Base-by-base conservation (phyloP, 495 filamentous ascomycete genomes). In the Penicillium fimorum region DNA sequence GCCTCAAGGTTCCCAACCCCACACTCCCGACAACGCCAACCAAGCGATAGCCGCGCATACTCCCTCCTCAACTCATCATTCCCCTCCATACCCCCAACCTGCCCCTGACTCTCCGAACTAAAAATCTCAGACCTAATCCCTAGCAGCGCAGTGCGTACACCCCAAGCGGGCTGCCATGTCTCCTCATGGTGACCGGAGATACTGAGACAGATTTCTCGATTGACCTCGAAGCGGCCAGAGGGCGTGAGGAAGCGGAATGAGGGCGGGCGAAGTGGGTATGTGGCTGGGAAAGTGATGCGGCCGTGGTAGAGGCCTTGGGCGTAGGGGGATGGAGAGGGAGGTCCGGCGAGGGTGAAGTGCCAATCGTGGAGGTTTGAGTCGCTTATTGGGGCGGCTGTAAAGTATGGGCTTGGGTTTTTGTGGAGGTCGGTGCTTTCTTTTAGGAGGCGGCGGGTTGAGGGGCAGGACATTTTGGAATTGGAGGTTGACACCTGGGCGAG, bases 81-180 rank as follows among this genome's bases (percentile, higher is more conserved):
- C 17, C 86, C 86, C 56, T 96, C 91, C 68, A 97, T 73, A 4
- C 94, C 94, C 3, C 94, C 94, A 1, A 98, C 74, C 78, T 98
- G 94, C 0, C 94, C 79, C 55, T 68, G 69, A 40, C 75, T 76
- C 64, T 81, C 82, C 4, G 74, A 73, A 20, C 73, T 72, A 65
- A 82, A 80, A 50, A 84, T 84, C 54, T 67, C 66, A 17, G 73
- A 76, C 32, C 80, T 66, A 41, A 84, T 76, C 6, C 78, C 79
- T 46, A 79, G 62, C 46, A 85, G 55, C 53, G 82, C 79, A 24
- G 80, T 82, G 41, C 94, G 80, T 7, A 98, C 84, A 0, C 94
- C 93, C 94, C 94, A 98, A 1, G 94, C 94, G 2, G 94, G 94
- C 80, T 96, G 92, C 94, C 94, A 98, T 24, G 88, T 93, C 73